Base-by-base conservation (phyloP, 2,329 filamentous ascomycete species). In the Canariomyces notabilis region DNA sequence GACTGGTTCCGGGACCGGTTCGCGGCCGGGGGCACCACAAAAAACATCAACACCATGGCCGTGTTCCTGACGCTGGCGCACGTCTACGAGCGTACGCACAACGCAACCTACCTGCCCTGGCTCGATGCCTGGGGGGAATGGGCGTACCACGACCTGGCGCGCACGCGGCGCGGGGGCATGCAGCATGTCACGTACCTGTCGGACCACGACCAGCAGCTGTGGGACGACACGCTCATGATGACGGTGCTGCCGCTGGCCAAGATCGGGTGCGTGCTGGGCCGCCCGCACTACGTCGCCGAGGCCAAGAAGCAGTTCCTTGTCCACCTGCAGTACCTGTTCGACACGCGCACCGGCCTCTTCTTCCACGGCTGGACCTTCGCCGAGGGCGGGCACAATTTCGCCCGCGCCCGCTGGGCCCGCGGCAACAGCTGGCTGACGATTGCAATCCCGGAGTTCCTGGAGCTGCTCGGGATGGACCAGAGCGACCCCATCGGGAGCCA, bases 151-250 rank as follows among this genome's bases (percentile, higher is more conserved):
- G 86, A 87, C 41, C 74, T 90, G 21, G 79, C 80, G 11, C 75
- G 85, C 33, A 90, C 87, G 1, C 78, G 76, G 40, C 83, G 80
- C 59, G 85, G 82, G 37, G 74, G 83, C 47, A 85, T 89, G 72
- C 85, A 89, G 64, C 85, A 87, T 64, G 78, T 84, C 50, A 90
- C 86, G 0, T 89, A 89, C 57, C 66, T 83, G 23, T 75, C 79
- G 2, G 74, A 77, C 53, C 89, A 91, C 64, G 73, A 81, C 51
- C 76, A 87, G 62, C 83, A 90, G 68, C 72, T 90, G 18, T 91
- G 87, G 87, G 87, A 89, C 56, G 87, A 91, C 62, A 91, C 87
- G 5, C 72, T 91, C 36, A 90, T 91, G 86, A 91, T 91, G 87
- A 89, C 85, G 1, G 86, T 89, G 5, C 69, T 90, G 65, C 87